Percentiles rank a stretch among this genome's conserved stretches.
phyloP scores from a whole-genome alignment of 352 stramenopile genomes.

The Blastocystis sp. region DNA sequence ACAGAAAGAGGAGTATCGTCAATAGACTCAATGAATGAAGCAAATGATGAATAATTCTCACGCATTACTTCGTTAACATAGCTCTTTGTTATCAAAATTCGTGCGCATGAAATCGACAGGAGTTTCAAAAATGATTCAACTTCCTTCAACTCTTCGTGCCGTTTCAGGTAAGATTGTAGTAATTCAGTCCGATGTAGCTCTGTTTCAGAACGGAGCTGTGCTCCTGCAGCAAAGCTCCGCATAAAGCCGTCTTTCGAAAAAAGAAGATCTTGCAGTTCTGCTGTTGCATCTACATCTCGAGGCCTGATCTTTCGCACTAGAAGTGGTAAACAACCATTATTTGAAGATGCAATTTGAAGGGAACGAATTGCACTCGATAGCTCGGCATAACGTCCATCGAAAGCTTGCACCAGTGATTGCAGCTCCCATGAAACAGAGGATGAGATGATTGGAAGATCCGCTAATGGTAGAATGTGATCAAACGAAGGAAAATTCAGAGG shows the following conservation, averaged over 20 bases:
- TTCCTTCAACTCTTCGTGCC: background rate
- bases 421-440: background rate
- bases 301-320: slow-evolving; percentile 16
- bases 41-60: background rate
- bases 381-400: background rate
- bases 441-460: background rate
- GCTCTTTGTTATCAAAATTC: background rate
- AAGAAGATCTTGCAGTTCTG: background rate
- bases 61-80: background rate
- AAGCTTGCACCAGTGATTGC: background rate
- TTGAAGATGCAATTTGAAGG: background rate
- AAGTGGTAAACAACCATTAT: background rate
- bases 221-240: background rate
- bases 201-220: background rate
- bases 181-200: background rate
- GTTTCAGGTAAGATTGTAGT: background rate
- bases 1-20: background rate
- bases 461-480: background rate
- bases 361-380: background rate
- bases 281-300: background rate
- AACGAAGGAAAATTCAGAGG: background rate
- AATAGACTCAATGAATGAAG: background rate
- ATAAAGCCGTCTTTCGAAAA: background rate
- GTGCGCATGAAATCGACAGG: background rate
- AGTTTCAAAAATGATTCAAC: background rate